phyloP scores from a whole-genome alignment of 768 basidiomycete species.

The Chalciporus piperatus region DNA sequence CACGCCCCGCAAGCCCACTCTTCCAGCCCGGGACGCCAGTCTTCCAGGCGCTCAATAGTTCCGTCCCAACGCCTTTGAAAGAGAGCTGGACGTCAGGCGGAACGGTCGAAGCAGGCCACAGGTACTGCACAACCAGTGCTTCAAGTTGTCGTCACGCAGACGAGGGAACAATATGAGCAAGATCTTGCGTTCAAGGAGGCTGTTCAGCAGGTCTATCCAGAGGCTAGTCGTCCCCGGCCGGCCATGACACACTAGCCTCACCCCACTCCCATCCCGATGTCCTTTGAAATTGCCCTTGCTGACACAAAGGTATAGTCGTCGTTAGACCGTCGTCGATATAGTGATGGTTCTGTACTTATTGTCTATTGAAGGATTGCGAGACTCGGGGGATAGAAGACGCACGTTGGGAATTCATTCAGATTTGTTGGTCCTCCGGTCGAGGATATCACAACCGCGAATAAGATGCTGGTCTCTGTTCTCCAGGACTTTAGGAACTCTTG shows the following conservation, averaged over 20 bases:
- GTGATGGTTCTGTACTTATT: conserved; percentile 22
- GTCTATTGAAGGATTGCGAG: conserved; percentile 14
- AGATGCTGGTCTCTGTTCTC: too few species aligned
- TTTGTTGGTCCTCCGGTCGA: too few species aligned
- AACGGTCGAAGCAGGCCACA: conserved; percentile 9
- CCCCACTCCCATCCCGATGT: background rate
- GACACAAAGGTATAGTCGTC: conserved; percentile 12
- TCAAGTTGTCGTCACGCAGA: conserved; percentile 35
- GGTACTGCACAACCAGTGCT: conserved; percentile 27
- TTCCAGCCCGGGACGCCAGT: conserved; percentile 22
- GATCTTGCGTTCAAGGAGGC: conserved; percentile 32
- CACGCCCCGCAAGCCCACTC: conserved; percentile 25
- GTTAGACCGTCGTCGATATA: background rate
- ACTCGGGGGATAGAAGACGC: too few species aligned
- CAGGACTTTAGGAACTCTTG: too few species aligned
- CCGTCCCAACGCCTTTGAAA: conserved; percentile 30
- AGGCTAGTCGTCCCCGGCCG: conserved; percentile 21
- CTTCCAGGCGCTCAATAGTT: conserved; percentile 34
- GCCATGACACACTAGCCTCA: conserved; percentile 2
- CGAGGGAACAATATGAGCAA: conserved; percentile 32
- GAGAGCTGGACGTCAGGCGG: conserved; percentile 28
- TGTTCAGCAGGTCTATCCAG: conserved; percentile 27
- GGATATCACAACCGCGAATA: too few species aligned
- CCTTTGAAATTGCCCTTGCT: too few species aligned
- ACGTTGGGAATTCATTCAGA: too few species aligned